phyloP scores from a whole-genome alignment of 805 yeast genomes.

The Suhomyces pyralidae region DNA sequence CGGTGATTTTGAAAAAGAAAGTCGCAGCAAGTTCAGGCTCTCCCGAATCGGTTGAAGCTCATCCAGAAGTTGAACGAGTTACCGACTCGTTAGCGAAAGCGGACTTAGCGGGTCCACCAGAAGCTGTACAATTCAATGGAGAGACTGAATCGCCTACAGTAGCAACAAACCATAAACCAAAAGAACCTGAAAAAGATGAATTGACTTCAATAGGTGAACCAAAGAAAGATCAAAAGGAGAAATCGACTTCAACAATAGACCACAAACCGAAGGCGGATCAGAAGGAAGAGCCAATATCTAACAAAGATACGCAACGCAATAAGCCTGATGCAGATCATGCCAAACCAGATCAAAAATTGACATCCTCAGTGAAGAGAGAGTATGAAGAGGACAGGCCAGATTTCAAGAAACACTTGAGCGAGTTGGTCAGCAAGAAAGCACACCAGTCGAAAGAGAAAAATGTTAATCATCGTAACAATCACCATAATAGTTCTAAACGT shows the following conservation, averaged over 20 bases:
- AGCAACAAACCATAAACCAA: background rate
- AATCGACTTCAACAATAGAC: too few relatives aligned
- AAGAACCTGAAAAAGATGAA: background rate
- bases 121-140: background rate
- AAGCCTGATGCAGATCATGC: background rate
- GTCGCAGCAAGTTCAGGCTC: background rate
- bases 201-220: background rate
- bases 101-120: background rate
- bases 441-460: conserved; percentile 14
- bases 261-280: background rate
- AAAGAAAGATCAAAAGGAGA: background rate
- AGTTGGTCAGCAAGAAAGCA: conserved; percentile 20
- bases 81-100: background rate
- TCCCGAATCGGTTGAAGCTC: background rate
- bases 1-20: conserved; percentile 40
- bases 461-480: background rate
- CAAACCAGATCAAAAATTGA: background rate
- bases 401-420: conserved; percentile 30
- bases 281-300: background rate
- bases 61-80: background rate
- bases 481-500: background rate
- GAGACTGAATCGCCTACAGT: background rate
- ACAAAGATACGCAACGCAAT: background rate
- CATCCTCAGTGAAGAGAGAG: background rate
- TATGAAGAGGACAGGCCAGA: conserved; percentile 25